Evolutionary conservation across 108 stramenopile genomes (phyloP), one percentile per base, ranked within the genome.

Genomic region (Nitzschia sp.): DNA sequence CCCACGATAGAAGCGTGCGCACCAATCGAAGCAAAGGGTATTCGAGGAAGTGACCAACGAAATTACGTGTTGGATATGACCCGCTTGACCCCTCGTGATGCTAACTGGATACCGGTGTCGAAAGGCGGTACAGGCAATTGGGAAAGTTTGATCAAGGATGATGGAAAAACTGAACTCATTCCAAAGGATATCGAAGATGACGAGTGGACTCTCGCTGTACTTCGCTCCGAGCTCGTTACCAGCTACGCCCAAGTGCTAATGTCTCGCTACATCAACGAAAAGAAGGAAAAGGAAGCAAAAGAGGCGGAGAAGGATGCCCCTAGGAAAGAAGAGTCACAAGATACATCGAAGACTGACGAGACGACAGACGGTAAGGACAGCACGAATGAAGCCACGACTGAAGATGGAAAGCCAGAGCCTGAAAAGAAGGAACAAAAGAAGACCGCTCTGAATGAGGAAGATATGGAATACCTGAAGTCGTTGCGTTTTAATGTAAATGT

Each of bases 41-140:
- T 98, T 66, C 58, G 70, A 41, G 96, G 97, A 6, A 89, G 91
- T 38, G 97, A 98, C 65, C 83, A 95, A 38, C 75, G 96, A 22
- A 85, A 80, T 26, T 99, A 99, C 74, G 64, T 96, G 1, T 78
- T 99, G 16, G 98, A 99, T 71, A 75, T 98, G 45, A 83, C 88
- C 15, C 81, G 97, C 1, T 66, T 96, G 35, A 95, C 97, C 2
- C 97, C 98, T 11, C 83, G 97, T 17, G 98, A 99, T 77, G 95
- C 97, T 0, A 98, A 98, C 73, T 98, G 93, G 91, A 86, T 98
- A 17, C 65, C 77, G 26, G 59, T 86, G 44, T 22, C 66, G 16
- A 65, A 82, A 45, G 94, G 94, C 2, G 94, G 91, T 8, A 92
- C 89, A 41, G 89, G 89, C 19, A 77, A 71, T 26, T 91, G 84